phyloP scores from a whole-genome alignment of 352 stramenopile genomes.

The Pelagophyceae sp. region DNA sequence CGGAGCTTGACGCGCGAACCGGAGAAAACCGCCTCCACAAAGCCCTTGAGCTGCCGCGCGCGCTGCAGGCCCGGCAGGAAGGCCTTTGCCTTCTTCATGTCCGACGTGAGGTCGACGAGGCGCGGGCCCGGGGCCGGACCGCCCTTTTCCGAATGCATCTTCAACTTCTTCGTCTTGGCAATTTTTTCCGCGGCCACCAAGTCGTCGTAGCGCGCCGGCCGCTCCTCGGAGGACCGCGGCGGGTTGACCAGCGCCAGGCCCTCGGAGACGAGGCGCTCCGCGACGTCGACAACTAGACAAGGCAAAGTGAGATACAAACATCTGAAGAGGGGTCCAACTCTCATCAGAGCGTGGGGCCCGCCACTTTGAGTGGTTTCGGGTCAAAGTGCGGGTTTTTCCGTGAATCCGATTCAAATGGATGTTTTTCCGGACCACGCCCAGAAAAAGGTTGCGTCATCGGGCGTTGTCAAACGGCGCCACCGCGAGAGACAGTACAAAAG shows the following conservation, averaged over 20 bases:
- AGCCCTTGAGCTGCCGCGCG: constrained; percentile 56
- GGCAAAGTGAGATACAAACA: too few relatives aligned
- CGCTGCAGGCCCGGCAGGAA: constrained; percentile 73
- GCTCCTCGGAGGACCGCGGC: constrained; percentile 61
- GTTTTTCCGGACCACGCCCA: too few relatives aligned
- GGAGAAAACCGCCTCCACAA: constrained; percentile 81
- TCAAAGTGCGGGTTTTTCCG: too few relatives aligned
- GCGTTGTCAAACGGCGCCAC: too few relatives aligned
- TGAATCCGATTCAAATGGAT: too few relatives aligned
- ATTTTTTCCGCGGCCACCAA: constrained; percentile 72
- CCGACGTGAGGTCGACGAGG: constrained; percentile 27
- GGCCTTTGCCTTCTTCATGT: constrained; percentile 38
- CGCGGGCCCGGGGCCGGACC: not conserved
- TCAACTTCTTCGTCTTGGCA: constrained; percentile 73
- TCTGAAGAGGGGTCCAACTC: too few relatives aligned
- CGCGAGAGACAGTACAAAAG: too few relatives aligned
- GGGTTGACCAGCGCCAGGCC: constrained; percentile 71
- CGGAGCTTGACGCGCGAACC: constrained; percentile 74
- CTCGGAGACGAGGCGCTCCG: constrained; percentile 59
- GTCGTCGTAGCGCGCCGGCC: constrained; percentile 79
- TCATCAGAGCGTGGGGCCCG: too few relatives aligned
- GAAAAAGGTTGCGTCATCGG: too few relatives aligned
- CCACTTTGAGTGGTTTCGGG: too few relatives aligned
- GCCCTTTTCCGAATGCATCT: constrained; percentile 50
- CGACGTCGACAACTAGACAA: too few relatives aligned